Conservation (phyloP, 148 eudicot genomes). For the Dianthus caryophyllus region DNA sequence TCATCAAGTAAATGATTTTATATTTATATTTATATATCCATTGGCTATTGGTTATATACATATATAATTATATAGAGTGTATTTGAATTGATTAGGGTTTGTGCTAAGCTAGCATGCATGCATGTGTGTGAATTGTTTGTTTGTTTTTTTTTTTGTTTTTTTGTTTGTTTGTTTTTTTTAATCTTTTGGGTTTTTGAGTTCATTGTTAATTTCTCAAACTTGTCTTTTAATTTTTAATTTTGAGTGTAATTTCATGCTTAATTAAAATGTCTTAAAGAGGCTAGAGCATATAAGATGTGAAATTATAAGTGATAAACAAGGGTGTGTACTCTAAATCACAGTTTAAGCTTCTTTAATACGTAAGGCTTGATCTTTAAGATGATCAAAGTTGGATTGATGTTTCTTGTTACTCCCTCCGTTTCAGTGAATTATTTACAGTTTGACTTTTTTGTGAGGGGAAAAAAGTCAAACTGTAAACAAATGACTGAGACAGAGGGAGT, state of each 20-base stretch:
- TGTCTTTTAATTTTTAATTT: not conserved
- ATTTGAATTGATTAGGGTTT: conserved; percentile 1
- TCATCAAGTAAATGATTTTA: not conserved
- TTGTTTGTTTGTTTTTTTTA: too few relatives aligned
- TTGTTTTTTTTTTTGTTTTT: too few relatives aligned
- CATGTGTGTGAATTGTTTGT: not conserved
- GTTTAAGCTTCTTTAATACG: conserved; percentile 3
- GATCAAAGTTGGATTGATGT: conserved; percentile 6
- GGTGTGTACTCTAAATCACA: conserved; percentile 2
- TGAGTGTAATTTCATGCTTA: not conserved
- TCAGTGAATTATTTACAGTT: too few relatives aligned
- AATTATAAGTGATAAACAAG: not conserved
- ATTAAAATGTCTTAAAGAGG: not conserved
- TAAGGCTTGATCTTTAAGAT: not conserved
- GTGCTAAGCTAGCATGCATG: too few relatives aligned
- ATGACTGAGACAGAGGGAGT: too few relatives aligned
- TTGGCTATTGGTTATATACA: too few relatives aligned
- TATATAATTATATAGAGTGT: too few relatives aligned
- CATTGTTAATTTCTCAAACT: not conserved
- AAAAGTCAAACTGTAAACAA: too few relatives aligned
- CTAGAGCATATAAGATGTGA: conserved; percentile 2
- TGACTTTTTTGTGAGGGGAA: too few relatives aligned
- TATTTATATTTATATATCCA: not conserved
- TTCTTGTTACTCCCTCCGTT: too few relatives aligned
- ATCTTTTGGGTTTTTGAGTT: not conserved